These are phyloP conservation scores for Marasmius sp. DNA, from an alignment of 1,284 basidiomycete species.

Conservation along the genomic window DNA sequence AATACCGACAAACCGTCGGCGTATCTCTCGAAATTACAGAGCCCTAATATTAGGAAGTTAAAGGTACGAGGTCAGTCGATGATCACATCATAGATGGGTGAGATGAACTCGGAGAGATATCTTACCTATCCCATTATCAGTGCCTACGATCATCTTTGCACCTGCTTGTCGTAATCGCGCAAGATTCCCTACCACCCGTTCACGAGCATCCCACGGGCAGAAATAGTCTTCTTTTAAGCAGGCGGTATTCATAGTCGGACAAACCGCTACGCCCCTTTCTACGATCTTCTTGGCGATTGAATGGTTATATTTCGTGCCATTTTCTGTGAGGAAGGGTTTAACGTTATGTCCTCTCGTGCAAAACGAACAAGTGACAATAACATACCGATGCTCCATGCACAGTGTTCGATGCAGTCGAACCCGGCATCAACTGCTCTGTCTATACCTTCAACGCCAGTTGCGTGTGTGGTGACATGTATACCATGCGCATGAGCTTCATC, in stretches of 20 bases:
- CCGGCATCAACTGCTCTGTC: constrained; percentile 12
- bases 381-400: constrained; percentile 12
- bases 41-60: neutral
- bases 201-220: constrained; percentile 12
- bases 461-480: constrained; percentile 13
- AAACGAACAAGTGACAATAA: neutral
- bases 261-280: constrained; percentile 7
- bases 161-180: constrained; percentile 5
- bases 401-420: constrained; percentile 15
- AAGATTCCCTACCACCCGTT: constrained; percentile 9
- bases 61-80: neutral
- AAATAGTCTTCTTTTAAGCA: constrained; percentile 12
- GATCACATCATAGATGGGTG: neutral
- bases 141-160: constrained; percentile 9
- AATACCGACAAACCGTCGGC: constrained; percentile 14
- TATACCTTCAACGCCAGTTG: constrained; percentile 13
- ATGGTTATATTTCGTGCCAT: constrained; percentile 8
- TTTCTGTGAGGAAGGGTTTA: constrained; percentile 1
- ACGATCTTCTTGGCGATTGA: constrained; percentile 10
- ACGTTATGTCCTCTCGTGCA: neutral
- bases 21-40: constrained; percentile 13
- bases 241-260: constrained; percentile 14
- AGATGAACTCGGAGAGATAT: neutral
- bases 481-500: constrained; percentile 11
- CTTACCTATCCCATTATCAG: constrained; percentile 12